Base-by-base conservation (phyloP, 2,329 filamentous ascomycete genomes). In the Botrytis aclada region DNA sequence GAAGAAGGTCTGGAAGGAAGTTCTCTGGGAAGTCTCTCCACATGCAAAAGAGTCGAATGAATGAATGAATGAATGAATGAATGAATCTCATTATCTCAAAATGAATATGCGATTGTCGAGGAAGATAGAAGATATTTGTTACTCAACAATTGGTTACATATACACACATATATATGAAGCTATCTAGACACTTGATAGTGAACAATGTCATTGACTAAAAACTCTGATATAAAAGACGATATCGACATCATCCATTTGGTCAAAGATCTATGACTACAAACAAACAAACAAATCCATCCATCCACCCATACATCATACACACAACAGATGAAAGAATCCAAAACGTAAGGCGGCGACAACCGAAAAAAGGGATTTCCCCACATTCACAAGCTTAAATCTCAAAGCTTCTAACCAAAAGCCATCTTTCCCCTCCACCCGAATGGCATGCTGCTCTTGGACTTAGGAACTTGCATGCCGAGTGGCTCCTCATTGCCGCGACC, bases 391-490 rank as follows among this genome's bases (percentile, higher is more conserved):
- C 70, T 67, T 61, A 18, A 18, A 6, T 5, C 22, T n/a, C 34
- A 41, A 39, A 16, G 22, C 22, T 61, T 32, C 45, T 56, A 72
- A 72, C 56, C 70, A 41, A 45, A 72, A 72, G 22, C 9, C 39
- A 39, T 45, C 54, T 12, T 60, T 72, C 70, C 70, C 70, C 47
- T 72, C 70, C 70, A 58, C 51, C 62, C 70, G 70, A 67, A 67
- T 72, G 51, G 62, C 62, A 70, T 67, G 62, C 51, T 72, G 70
- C 61, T 65, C 34, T 72, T 72, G 61, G 20, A 18, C 18, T 29
- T 18, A 10, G 29, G 43, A 32, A 39, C 29, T 63, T 43, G 41
- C 60, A 43, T 71, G 47, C 61, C 61, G 61, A 66, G 45, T 72
- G 51, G 47, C 39, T 72, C 62, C 39, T 66, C 62, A 70, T 58